Evolutionary conservation across 2,329 filamentous ascomycete genomes (phyloP).

Genomic region (Phymatotrichopsis omnivora): DNA sequence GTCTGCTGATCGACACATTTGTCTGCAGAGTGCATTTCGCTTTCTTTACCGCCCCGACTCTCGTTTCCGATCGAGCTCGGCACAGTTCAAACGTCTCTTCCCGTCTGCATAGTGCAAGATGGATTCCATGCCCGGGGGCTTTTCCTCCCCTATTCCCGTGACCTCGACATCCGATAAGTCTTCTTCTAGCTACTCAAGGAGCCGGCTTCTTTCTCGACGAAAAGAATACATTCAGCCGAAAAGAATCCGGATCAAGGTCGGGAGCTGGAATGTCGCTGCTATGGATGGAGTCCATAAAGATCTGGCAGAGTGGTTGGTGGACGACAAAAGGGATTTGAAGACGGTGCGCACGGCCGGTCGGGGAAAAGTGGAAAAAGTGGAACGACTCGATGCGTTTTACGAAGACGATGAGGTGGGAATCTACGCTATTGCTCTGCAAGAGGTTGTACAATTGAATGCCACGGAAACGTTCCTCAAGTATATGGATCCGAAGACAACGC

Average conservation of each 20-base stretch:
- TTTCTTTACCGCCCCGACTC: too few relatives aligned
- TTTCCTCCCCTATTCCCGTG: neutral
- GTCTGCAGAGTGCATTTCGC: too few relatives aligned
- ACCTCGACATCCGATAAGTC: neutral
- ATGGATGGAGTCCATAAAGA: constrained; percentile 54
- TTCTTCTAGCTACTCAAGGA: constrained; percentile 1
- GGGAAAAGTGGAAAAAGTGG: constrained; percentile 47
- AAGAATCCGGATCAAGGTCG: constrained; percentile 74
- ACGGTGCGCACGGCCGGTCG: neutral
- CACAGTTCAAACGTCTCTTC: too few relatives aligned
- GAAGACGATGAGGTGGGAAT: constrained; percentile 62
- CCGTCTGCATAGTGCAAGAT: too few relatives aligned
- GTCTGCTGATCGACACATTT: too few relatives aligned
- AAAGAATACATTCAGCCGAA: constrained; percentile 68
- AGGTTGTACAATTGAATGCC: constrained; percentile 77
- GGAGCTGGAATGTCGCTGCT: constrained; percentile 92
- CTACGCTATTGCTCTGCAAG: constrained; percentile 84
- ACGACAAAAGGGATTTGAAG: constrained; percentile 31
- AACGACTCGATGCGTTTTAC: constrained; percentile 35
- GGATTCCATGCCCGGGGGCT: neutral
- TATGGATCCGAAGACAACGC: constrained; percentile 58
- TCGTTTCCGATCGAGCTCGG: too few relatives aligned
- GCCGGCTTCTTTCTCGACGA: constrained; percentile 54
- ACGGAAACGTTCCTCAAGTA: constrained; percentile 71
- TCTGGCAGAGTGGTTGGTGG: constrained; percentile 77